Conservation (phyloP, 2,329 filamentous ascomycete species). For the Pseudocercospora eumusae region DNA sequence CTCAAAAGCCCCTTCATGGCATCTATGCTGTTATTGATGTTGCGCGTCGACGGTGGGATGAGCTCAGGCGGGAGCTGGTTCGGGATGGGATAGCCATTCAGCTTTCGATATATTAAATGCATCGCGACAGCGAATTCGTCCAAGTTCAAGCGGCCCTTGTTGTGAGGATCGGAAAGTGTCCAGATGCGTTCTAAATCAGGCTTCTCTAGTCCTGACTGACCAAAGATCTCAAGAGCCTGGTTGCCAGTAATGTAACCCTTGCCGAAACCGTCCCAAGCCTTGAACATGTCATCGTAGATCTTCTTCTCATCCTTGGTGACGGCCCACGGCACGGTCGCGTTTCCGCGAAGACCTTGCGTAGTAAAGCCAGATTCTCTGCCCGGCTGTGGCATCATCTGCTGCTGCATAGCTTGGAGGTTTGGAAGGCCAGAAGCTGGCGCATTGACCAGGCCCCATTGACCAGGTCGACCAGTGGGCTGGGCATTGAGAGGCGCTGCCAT, state of each 20-base stretch:
- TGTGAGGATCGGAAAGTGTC: constrained; percentile 91
- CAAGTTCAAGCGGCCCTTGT: constrained; percentile 89
- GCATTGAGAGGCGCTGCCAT: constrained; percentile 71
- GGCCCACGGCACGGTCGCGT: constrained; percentile 95
- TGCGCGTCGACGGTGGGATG: constrained; percentile 89
- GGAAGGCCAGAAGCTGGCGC: constrained; percentile 84
- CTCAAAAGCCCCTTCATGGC: constrained; percentile 87
- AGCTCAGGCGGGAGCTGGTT: constrained; percentile 86
- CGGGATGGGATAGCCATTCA: constrained; percentile 93
- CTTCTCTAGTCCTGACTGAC: constrained; percentile 91
- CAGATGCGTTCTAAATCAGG: constrained; percentile 87
- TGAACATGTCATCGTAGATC: constrained; percentile 92
- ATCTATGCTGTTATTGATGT: constrained; percentile 89
- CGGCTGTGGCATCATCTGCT: constrained; percentile 95
- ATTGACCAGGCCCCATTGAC: constrained; percentile 98
- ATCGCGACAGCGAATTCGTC: constrained; percentile 98
- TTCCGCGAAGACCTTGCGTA: constrained; percentile 83
- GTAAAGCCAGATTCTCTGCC: constrained; percentile 87
- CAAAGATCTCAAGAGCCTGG: constrained; percentile 94
- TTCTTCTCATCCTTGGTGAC: constrained; percentile 99
- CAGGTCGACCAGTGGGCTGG: constrained; percentile 90
- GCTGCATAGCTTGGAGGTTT: constrained; percentile 88
- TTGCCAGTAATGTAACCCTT: constrained; percentile 91
- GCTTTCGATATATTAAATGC: constrained; percentile 96
- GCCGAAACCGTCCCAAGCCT: constrained; percentile 90